phyloP scores from a whole-genome alignment of 805 yeast genomes.

The Pichia ethanolica region DNA sequence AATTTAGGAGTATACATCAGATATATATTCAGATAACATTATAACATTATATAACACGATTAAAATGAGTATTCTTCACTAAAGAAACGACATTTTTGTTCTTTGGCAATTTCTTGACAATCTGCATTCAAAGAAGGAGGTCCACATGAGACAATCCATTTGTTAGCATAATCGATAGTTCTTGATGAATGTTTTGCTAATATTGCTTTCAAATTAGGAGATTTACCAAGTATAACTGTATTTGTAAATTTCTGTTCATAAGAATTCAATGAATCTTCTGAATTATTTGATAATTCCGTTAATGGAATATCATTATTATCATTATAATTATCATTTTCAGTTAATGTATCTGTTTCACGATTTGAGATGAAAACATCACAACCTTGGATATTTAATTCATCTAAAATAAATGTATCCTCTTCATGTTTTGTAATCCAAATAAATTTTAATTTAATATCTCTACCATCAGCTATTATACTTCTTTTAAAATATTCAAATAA shows the following conservation, averaged over 20 bases:
- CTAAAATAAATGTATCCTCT: constrained; percentile 40
- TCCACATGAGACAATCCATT: constrained; percentile 57
- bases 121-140: constrained; percentile 38
- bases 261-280: constrained; percentile 5
- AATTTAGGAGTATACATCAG: not conserved
- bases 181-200: constrained; percentile 25
- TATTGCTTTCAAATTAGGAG: constrained; percentile 37
- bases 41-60: not conserved
- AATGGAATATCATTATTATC: constrained; percentile 19
- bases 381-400: constrained; percentile 30
- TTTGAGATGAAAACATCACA: constrained; percentile 34
- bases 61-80: constrained; percentile 38
- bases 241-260: constrained; percentile 9
- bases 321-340: constrained; percentile 16
- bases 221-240: constrained; percentile 23
- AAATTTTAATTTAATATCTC: constrained; percentile 31
- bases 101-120: constrained; percentile 32
- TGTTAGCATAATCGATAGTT: constrained; percentile 30
- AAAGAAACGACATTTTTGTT: constrained; percentile 31
- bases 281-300: constrained; percentile 6
- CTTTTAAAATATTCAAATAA: constrained; percentile 35
- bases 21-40: not conserved
- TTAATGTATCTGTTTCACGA: constrained; percentile 1
- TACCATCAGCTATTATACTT: constrained; percentile 17
- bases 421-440: constrained; percentile 48